Base-by-base conservation (phyloP, 305 asterid genomes). In the Ilex paraguariensis region DNA sequence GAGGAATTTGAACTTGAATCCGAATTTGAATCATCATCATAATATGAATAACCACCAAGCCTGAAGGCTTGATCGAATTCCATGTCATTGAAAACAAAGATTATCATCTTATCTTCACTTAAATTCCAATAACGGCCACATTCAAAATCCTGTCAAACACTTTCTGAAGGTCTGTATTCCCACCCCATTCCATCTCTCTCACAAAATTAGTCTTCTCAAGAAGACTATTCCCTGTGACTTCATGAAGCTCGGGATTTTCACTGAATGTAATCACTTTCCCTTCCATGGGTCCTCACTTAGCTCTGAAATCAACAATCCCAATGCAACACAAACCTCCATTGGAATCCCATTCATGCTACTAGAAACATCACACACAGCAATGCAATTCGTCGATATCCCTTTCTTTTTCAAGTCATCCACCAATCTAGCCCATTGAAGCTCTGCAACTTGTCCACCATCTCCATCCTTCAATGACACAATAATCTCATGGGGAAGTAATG, bases 281-380 rank as follows among this genome's bases (percentile, higher is more conserved):
- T 73, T 79, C 85, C 85, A 76, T 13, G 82, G 85, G 39, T 79
- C 78, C 56, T 65, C 82, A 44, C 82, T 70, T 28, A 79, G 52
- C 60, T 79, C 85, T 8, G 80, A 79, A 30, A 79, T 77, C 21
- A 79, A 52, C 3, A 76, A 30, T 13, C 82, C 82, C 10, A 79
- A 73, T 33, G 82, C 82, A 17, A 79, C 77, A 17, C 66, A 56
- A 5, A 76, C 85, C 64, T 71, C 78, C 80, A 76, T 73, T 16
- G 85, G 85, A 21, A 44, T 68, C 52, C 85, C 82, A 0, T 0
- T 0, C 85, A 79, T 76, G 36, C 82, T 76, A 7, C 64, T 76
- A 0, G 85, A 79, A 45, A 79, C 82, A 66, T 79, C 82, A 65
- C 70, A 68, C 7, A 79, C 62, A 1, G 76, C 78, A 14, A 79